Conservation (phyloP, 2,329 filamentous ascomycete species). For the Penicillium hordei region DNA sequence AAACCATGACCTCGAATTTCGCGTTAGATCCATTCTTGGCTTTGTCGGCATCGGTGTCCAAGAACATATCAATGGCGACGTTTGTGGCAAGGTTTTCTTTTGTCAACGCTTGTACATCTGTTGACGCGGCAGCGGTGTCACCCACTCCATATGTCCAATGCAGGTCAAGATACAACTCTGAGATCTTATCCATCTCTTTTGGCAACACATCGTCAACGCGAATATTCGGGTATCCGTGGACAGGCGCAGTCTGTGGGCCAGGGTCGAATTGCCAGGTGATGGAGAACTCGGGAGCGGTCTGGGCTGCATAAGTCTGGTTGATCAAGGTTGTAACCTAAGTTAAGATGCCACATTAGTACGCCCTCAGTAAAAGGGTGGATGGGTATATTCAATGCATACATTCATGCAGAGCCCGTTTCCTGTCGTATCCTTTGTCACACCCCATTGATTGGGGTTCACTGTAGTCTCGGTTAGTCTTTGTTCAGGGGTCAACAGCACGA, state of each 20-base stretch:
- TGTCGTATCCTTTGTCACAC: constrained; percentile 36
- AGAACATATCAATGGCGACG: constrained; percentile 61
- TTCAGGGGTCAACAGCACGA: not conserved
- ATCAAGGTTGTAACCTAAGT: constrained; percentile 50
- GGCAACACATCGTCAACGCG: constrained; percentile 51
- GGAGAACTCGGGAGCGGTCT: constrained; percentile 52
- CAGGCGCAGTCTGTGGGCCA: constrained; percentile 46
- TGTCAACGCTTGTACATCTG: constrained; percentile 37
- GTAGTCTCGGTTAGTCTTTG: constrained; percentile 1
- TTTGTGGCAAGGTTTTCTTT: constrained; percentile 51
- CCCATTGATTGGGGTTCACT: constrained; percentile 61
- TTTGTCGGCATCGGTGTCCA: constrained; percentile 48
- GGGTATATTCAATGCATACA: constrained; percentile 41
- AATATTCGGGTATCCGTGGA: constrained; percentile 58
- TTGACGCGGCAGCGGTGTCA: constrained; percentile 40
- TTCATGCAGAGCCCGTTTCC: constrained; percentile 53
- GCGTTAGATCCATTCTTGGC: constrained; percentile 42
- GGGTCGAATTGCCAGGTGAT: constrained; percentile 55
- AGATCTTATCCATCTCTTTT: constrained; percentile 40
- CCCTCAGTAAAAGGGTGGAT: not conserved
- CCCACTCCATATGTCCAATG: constrained; percentile 54
- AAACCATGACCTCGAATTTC: constrained; percentile 58
- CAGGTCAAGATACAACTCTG: constrained; percentile 47
- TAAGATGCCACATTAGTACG: not conserved
- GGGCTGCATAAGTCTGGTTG: constrained; percentile 53